Percentiles rank a stretch among this genome's conserved stretches.
Conservation (phyloP, 371 early-diverging fungal species). For the Dichotomocladium elegans region DNA sequence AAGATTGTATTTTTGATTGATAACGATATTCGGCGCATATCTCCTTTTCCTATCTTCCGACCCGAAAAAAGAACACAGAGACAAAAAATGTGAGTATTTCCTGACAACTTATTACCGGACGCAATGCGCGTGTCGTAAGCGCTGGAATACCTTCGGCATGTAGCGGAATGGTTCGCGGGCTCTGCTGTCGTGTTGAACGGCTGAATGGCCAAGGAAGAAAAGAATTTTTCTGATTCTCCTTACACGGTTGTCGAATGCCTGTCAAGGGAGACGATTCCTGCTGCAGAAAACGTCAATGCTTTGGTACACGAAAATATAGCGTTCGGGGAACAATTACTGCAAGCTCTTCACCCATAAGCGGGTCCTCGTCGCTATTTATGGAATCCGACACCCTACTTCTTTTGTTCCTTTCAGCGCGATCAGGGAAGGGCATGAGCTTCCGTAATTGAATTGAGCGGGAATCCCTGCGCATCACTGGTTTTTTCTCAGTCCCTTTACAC, state of each 20-base stretch:
- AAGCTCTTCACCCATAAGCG: conserved; percentile 41
- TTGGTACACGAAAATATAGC: background rate
- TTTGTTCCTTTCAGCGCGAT: conserved; percentile 17
- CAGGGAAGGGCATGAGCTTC: conserved; percentile 38
- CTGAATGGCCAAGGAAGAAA: conserved; percentile 10
- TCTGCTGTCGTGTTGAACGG: conserved; percentile 17
- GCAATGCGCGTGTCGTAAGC: too few relatives aligned
- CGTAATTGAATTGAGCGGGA: conserved; percentile 39
- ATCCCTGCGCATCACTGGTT: conserved; percentile 27
- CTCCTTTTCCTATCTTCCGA: conserved; percentile 55
- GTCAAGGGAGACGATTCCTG: conserved; percentile 10
- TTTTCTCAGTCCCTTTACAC: too few relatives aligned
- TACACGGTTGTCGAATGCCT: background rate
- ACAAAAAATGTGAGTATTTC: background rate
- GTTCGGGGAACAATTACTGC: conserved; percentile 18
- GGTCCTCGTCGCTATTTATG: conserved; percentile 44
- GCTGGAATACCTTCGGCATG: conserved; percentile 26
- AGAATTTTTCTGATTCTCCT: background rate
- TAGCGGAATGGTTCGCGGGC: conserved; percentile 28
- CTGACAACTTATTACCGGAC: background rate
- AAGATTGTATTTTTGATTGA: conserved; percentile 96
- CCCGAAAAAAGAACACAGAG: background rate
- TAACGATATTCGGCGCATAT: conserved; percentile 83
- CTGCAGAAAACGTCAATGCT: background rate
- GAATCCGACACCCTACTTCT: conserved; percentile 38